Percentiles rank a stretch among this genome's conserved stretches.
Evolutionary conservation across 2,329 filamentous ascomycete species (phyloP).

Genomic region (Aspergillus uvarum): DNA sequence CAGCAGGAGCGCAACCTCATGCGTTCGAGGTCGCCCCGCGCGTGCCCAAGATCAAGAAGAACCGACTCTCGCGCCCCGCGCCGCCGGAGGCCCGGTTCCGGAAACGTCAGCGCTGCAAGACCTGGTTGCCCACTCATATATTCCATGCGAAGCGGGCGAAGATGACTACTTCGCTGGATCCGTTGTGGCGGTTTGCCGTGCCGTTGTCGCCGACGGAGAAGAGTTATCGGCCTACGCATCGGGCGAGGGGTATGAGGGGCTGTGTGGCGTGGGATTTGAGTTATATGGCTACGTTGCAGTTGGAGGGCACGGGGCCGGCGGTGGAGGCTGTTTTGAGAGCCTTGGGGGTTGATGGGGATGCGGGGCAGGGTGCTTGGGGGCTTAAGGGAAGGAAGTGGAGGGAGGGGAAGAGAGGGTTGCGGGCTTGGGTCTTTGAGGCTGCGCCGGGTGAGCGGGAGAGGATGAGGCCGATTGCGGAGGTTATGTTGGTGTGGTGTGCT

Average conservation of each 20-base stretch:
- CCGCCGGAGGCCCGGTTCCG: constrained; percentile 69
- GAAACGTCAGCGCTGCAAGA: constrained; percentile 83
- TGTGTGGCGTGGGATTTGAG: constrained; percentile 90
- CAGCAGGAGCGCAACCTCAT: constrained; percentile 15
- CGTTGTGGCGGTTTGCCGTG: constrained; percentile 87
- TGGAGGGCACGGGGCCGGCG: constrained; percentile 66
- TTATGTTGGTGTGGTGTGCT: constrained; percentile 73
- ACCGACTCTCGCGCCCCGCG: constrained; percentile 64
- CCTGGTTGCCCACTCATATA: constrained; percentile 90
- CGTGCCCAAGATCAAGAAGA: constrained; percentile 67
- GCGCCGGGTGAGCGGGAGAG: constrained; percentile 43
- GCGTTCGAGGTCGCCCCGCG: constrained; percentile 40
- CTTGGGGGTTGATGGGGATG: constrained; percentile 48
- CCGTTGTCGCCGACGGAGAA: constrained; percentile 86
- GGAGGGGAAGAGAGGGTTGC: constrained; percentile 57
- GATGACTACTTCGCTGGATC: constrained; percentile 76
- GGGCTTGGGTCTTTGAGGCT: constrained; percentile 58
- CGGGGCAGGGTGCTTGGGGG: constrained; percentile 59
- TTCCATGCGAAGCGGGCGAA: constrained; percentile 90
- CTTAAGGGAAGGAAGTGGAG: constrained; percentile 70
- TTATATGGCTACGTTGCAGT: constrained; percentile 81
- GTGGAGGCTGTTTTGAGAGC: constrained; percentile 66
- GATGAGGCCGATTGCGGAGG: constrained; percentile 65
- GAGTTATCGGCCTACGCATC: constrained; percentile 82
- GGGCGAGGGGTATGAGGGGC: constrained; percentile 71